These are phyloP conservation scores for Pythium monospermum DNA, from an alignment of 352 stramenopile species.

Conservation along the genomic window DNA sequence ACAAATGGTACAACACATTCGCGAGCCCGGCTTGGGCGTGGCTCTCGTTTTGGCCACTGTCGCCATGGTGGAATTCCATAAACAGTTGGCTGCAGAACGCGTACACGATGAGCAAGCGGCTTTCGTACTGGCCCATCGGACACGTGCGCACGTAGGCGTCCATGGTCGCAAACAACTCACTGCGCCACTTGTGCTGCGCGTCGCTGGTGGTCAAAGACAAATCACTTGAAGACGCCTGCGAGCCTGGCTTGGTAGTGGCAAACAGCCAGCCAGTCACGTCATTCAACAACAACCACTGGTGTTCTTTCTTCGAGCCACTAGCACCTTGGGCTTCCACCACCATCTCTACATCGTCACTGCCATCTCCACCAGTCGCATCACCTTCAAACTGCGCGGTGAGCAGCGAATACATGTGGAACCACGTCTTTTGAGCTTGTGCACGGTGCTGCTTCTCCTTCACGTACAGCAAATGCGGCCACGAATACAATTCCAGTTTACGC, in stretches of 20 bases:
- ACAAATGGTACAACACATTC: conserved; percentile 91
- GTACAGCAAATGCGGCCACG: conserved; percentile 94
- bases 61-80: conserved; percentile 47
- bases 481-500: conserved; percentile 97
- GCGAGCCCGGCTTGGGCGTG: conserved; percentile 52
- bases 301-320: conserved; percentile 18
- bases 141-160: conserved; percentile 90
- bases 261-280: conserved; percentile 65
- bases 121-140: conserved; percentile 89
- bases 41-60: conserved; percentile 1
- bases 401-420: conserved; percentile 86
- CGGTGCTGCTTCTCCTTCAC: conserved; percentile 83
- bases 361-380: too few species aligned
- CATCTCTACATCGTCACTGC: conserved; percentile 13
- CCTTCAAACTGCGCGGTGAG: conserved; percentile 69
- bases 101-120: conserved; percentile 85
- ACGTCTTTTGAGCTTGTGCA: conserved; percentile 71
- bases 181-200: conserved; percentile 65
- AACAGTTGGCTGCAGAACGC: conserved; percentile 84
- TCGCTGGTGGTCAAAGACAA: conserved; percentile 6
- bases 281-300: conserved; percentile 61
- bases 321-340: background rate
- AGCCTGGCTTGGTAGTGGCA: conserved; percentile 14
- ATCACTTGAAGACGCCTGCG: background rate
- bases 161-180: conserved; percentile 82